A percentile compares a stretch with the other conserved stretches of the same genome.
Conservation (phyloP, 768 basidiomycete genomes). For the Suillus ampliporus region DNA sequence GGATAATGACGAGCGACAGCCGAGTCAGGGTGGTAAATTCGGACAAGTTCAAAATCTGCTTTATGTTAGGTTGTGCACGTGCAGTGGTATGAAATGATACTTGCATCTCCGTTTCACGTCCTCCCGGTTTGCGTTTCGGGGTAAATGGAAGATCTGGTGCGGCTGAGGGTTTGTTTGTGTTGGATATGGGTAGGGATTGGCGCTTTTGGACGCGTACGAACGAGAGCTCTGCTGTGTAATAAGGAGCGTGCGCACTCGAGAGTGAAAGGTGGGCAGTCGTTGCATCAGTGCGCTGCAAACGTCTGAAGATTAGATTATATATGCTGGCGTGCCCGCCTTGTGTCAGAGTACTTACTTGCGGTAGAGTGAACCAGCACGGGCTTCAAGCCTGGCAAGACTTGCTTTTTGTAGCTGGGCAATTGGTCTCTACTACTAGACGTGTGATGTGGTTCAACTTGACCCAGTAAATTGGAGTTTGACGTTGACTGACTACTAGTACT, state of each 20-base stretch:
- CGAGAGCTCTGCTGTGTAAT: conserved; percentile 14
- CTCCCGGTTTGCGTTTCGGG: conserved; percentile 51
- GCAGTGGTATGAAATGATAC: conserved; percentile 10
- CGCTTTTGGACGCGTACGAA: conserved; percentile 25
- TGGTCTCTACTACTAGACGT: no score
- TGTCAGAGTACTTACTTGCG: background rate
- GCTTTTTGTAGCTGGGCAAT: no score
- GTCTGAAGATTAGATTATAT: background rate
- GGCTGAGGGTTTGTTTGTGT: conserved; percentile 56
- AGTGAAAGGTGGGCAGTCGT: background rate
- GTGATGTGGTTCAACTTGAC: no score
- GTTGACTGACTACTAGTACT: background rate
- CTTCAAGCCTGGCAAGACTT: background rate
- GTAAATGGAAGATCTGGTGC: conserved; percentile 68
- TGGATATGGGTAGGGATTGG: conserved; percentile 56
- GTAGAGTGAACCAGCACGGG: background rate
- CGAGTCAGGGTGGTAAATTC: conserved; percentile 81
- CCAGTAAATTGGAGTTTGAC: background rate
- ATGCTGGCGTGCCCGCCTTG: background rate
- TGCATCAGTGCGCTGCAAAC: background rate
- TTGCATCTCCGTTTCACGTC: conserved; percentile 63
- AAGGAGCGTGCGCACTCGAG: conserved; percentile 9
- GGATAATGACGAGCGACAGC: conserved; percentile 46
- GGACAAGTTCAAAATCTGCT: conserved; percentile 79
- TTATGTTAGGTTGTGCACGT: background rate